Percentiles rank a stretch among this genome's conserved stretches.
These are phyloP conservation scores for Jackrogersella minutella DNA, from an alignment of 495 filamentous ascomycete genomes.

Conservation along the genomic window DNA sequence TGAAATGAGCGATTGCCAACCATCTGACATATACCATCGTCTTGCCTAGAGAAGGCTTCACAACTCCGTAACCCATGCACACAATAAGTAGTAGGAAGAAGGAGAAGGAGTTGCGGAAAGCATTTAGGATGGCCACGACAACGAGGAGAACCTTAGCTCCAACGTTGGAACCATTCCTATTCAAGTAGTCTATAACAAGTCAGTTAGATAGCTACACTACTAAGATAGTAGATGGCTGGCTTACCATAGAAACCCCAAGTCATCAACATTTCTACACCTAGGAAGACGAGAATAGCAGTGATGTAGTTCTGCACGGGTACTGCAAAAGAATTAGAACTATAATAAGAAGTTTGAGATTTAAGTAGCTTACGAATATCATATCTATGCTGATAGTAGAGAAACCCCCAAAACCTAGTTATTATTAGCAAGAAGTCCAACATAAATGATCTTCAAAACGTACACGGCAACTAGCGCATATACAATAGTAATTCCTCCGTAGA, in stretches of 20 bases:
- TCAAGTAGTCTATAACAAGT: constrained; percentile 76
- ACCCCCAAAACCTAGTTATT: constrained; percentile 76
- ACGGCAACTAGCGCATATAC: constrained; percentile 87
- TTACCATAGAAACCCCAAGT: constrained; percentile 94
- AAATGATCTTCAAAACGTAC: constrained; percentile 51
- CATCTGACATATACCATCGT: constrained; percentile 96
- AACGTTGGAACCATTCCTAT: constrained; percentile 84
- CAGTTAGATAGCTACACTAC: constrained; percentile 13
- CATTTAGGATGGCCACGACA: constrained; percentile 89
- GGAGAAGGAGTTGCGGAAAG: constrained; percentile 93
- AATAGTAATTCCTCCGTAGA: constrained; percentile 95
- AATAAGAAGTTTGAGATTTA: neutral
- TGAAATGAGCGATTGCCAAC: constrained; percentile 88
- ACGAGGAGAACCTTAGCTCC: constrained; percentile 86
- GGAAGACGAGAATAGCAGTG: constrained; percentile 93
- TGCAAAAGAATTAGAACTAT: constrained; percentile 52
- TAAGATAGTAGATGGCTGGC: neutral
- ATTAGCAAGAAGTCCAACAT: constrained; percentile 21
- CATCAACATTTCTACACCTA: constrained; percentile 94
- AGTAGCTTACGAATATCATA: constrained; percentile 78
- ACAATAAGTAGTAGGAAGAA: constrained; percentile 99
- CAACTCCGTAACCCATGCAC: constrained; percentile 99
- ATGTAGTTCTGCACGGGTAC: constrained; percentile 99
- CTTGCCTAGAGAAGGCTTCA: constrained; percentile 90
- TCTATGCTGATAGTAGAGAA: constrained; percentile 94